Evolutionary conservation across 441 rosid species (phyloP).

Genomic region (Hura crepitans): DNA sequence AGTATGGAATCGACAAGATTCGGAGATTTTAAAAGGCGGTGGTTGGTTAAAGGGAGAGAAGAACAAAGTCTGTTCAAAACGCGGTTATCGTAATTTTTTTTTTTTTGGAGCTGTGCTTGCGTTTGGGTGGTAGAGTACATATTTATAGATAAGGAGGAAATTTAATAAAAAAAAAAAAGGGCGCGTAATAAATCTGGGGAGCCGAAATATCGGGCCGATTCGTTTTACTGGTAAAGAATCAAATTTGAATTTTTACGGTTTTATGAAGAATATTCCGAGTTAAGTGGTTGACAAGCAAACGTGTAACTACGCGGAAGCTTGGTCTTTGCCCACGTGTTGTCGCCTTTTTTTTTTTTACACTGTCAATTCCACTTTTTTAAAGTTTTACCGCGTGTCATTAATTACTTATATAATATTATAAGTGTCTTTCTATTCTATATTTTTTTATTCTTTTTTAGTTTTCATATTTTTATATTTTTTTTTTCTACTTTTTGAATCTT

Average conservation of each 20-base stretch:
- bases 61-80: not conserved
- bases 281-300: slow-evolving; percentile 12
- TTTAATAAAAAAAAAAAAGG: not conserved
- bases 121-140: no score
- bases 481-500: no score
- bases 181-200: not conserved
- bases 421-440: no score
- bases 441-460: no score
- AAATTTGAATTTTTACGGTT: slow-evolving; percentile 5
- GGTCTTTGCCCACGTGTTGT: not conserved
- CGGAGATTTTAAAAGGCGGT: not conserved
- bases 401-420: no score
- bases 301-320: slow-evolving; percentile 8
- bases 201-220: not conserved
- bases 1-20: no score
- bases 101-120: not conserved
- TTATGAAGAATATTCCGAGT: not conserved
- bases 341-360: not conserved
- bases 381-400: no score
- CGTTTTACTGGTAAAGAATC: no score
- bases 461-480: no score
- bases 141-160: no score
- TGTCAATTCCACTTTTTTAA: not conserved
- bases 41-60: not conserved
- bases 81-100: no score